Percentiles rank a stretch among this genome's conserved stretches.
These are phyloP conservation scores for Deuterostichococcus epilithicus DNA, from an alignment of 139 green algal genomes.

Conservation along the genomic window DNA sequence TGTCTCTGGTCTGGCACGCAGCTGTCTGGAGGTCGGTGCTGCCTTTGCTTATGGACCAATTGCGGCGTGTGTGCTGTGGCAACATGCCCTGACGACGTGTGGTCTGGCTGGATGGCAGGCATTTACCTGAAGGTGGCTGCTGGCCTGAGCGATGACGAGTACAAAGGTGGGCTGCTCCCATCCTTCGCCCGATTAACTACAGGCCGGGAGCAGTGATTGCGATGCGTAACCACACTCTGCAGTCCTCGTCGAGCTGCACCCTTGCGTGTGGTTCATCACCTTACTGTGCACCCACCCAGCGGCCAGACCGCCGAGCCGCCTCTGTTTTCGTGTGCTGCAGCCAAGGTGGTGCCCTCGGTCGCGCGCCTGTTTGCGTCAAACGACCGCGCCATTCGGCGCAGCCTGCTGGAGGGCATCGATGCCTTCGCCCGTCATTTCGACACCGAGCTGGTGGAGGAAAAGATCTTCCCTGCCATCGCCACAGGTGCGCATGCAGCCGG, in stretches of 20 bases:
- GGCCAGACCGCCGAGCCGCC: background rate
- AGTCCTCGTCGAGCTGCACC: too few relatives aligned
- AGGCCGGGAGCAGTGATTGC: too few relatives aligned
- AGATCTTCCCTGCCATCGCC: slow-evolving; percentile 75
- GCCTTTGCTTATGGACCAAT: background rate
- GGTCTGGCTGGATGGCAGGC: background rate
- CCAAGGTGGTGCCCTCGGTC: slow-evolving; percentile 76
- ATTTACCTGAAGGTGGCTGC: background rate
- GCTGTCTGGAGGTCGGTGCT: background rate
- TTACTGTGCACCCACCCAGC: background rate
- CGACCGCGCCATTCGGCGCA: slow-evolving; percentile 80
- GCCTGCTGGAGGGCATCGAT: slow-evolving; percentile 85
- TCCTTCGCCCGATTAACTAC: too few relatives aligned
- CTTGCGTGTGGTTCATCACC: slow-evolving; percentile 10
- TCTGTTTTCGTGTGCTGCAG: background rate
- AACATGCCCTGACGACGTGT: too few relatives aligned
- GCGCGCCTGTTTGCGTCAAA: slow-evolving; percentile 83
- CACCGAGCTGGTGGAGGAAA: slow-evolving; percentile 64
- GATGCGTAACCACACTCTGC: too few relatives aligned
- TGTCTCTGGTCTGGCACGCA: background rate
- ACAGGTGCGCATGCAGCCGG: background rate
- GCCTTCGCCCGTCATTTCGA: slow-evolving; percentile 38
- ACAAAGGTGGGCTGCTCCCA: background rate
- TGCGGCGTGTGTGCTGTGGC: too few relatives aligned
- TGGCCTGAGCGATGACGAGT: background rate